These are phyloP conservation scores for Salix koriyanagi DNA, from an alignment of 345 rosid genomes.

Conservation along the genomic window DNA sequence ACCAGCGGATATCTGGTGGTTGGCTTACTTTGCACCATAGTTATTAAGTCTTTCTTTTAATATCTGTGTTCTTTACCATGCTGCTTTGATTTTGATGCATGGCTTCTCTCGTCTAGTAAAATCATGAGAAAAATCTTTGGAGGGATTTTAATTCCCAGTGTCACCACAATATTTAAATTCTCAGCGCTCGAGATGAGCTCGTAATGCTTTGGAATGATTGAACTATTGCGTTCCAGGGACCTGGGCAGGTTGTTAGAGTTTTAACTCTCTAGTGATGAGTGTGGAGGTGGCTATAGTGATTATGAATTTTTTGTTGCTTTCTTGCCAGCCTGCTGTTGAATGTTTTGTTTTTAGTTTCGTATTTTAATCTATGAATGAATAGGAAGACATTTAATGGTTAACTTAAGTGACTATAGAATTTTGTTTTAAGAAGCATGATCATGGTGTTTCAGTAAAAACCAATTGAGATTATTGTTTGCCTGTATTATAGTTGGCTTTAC, in stretches of 20 bases:
- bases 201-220: neutral
- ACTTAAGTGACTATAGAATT: neutral
- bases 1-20: neutral
- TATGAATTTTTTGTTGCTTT: neutral
- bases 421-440: neutral
- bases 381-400: neutral
- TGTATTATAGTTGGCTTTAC: neutral
- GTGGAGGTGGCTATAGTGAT: too few relatives aligned
- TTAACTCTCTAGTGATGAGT: neutral
- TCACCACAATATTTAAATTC: neutral
- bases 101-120: neutral
- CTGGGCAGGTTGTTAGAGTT: neutral
- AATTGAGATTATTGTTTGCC: neutral
- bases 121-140: too few relatives aligned
- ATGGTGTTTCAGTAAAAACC: neutral
- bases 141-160: neutral
- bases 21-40: neutral
- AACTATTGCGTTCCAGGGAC: neutral
- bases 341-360: neutral
- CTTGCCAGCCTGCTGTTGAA: neutral
- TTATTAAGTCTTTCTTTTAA: neutral
- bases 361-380: neutral
- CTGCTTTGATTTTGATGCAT: neutral
- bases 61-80: rapidly evolving
- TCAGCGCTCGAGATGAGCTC: neutral